Conservation (phyloP, 345 rosid genomes). For the Balakata baccata region DNA sequence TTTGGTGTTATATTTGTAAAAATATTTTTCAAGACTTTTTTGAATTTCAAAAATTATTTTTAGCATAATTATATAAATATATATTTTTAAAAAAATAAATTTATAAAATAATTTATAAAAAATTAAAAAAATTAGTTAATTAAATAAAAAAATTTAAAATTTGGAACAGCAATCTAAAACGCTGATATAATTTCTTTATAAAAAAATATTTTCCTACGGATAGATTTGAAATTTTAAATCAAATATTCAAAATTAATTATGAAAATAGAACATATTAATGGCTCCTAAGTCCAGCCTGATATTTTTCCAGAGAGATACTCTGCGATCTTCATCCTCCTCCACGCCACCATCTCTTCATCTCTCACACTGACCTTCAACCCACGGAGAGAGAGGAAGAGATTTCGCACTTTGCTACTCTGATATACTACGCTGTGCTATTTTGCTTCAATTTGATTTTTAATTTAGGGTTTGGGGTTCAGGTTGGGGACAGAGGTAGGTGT, state of each 20-base stretch:
- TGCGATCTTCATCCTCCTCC: neutral
- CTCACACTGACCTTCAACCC: neutral
- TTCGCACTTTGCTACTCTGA: neutral
- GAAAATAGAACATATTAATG: neutral
- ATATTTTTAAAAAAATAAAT: too few relatives aligned
- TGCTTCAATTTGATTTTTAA: neutral
- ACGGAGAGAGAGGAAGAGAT: neutral
- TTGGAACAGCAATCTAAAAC: too few relatives aligned
- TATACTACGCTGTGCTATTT: neutral
- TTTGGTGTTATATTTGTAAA: too few relatives aligned
- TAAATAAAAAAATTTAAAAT: too few relatives aligned
- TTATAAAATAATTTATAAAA: too few relatives aligned
- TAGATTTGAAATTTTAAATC: neutral
- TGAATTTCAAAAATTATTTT: too few relatives aligned
- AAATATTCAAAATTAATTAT: neutral
- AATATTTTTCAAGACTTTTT: too few relatives aligned
- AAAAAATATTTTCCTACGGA: neutral
- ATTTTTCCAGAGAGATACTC: neutral
- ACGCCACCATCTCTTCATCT: neutral
- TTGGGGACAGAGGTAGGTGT: neutral
- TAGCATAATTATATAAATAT: too few relatives aligned
- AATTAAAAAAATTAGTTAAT: too few relatives aligned
- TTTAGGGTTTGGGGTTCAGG: constrained; percentile 5
- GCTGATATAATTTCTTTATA: neutral
- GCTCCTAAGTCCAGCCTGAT: neutral